Percentiles rank a stretch among this genome's conserved stretches.
Conservation (phyloP, 257 asterid species). For the Solanum tarijense region DNA sequence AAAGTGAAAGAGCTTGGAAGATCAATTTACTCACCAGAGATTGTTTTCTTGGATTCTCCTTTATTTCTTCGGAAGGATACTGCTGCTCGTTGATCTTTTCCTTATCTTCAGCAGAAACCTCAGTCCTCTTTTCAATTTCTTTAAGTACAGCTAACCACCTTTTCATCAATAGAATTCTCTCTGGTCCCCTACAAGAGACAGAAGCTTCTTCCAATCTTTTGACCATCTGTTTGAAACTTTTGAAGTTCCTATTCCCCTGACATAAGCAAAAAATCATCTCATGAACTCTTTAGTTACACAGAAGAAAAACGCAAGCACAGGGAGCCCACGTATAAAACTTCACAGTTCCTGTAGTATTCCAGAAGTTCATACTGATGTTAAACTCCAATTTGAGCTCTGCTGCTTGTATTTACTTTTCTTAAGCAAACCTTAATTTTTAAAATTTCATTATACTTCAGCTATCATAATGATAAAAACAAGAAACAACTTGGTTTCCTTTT, state of each 20-base stretch:
- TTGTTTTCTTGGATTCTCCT: constrained; percentile 58
- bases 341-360: not conserved
- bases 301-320: not conserved
- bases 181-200: constrained; percentile 85
- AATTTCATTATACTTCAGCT: not conserved
- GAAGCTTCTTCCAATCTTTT: constrained; percentile 95
- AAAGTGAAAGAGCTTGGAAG: not conserved
- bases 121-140: constrained; percentile 42
- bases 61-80: constrained; percentile 52
- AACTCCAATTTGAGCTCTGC: not conserved
- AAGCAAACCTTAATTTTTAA: not conserved
- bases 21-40: constrained; percentile 42
- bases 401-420: not conserved
- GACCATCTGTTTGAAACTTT: constrained; percentile 85
- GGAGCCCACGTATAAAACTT: not conserved
- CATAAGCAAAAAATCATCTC: not conserved
- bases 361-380: not conserved
- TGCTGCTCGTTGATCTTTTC: constrained; percentile 40
- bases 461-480: not conserved
- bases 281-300: not conserved
- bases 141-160: constrained; percentile 76
- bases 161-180: constrained; percentile 69
- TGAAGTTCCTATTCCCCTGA: constrained; percentile 59
- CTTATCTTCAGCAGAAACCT: constrained; percentile 35
- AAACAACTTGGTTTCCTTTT: not conserved